Conservation (phyloP, 345 rosid species). For the Durio zibethinus region DNA sequence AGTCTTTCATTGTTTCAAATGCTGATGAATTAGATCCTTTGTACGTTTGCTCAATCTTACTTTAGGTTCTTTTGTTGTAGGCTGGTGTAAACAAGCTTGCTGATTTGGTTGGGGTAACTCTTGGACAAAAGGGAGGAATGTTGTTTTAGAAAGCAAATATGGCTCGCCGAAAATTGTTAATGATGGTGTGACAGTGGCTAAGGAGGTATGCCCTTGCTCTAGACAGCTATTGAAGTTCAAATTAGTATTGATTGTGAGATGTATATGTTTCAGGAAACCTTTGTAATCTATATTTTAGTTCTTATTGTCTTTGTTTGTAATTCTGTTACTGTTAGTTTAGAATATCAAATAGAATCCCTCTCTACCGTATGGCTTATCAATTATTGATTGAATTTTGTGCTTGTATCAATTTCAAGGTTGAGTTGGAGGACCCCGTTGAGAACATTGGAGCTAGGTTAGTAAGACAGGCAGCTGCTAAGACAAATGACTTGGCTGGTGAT, state of each 20-base stretch:
- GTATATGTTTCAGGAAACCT: neutral
- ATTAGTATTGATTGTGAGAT: neutral
- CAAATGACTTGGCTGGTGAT: constrained; percentile 98
- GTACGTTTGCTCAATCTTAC: neutral
- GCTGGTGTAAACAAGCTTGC: constrained; percentile 97
- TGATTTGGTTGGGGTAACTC: constrained; percentile 92
- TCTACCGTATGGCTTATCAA: neutral
- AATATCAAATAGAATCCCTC: neutral
- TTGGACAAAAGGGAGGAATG: constrained; percentile 93
- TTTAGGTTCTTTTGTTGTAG: constrained; percentile 29
- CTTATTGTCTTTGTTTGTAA: neutral
- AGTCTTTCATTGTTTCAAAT: constrained; percentile 17
- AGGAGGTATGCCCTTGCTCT: constrained; percentile 50
- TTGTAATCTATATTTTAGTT: neutral
- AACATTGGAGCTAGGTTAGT: constrained; percentile 95
- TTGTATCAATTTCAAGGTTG: constrained; percentile 52
- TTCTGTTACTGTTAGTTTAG: neutral
- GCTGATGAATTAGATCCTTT: neutral
- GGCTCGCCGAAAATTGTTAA: constrained; percentile 97
- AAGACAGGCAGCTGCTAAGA: constrained; percentile 96
- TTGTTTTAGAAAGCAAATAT: constrained; percentile 97
- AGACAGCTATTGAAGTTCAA: neutral
- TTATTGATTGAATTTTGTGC: neutral
- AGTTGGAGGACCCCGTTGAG: constrained; percentile 95
- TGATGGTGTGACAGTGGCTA: constrained; percentile 97